A percentile compares a stretch with the other conserved stretches of the same genome.
Evolutionary conservation across 768 basidiomycete genomes (phyloP).

Genomic region (Chalciporus piperatus): DNA sequence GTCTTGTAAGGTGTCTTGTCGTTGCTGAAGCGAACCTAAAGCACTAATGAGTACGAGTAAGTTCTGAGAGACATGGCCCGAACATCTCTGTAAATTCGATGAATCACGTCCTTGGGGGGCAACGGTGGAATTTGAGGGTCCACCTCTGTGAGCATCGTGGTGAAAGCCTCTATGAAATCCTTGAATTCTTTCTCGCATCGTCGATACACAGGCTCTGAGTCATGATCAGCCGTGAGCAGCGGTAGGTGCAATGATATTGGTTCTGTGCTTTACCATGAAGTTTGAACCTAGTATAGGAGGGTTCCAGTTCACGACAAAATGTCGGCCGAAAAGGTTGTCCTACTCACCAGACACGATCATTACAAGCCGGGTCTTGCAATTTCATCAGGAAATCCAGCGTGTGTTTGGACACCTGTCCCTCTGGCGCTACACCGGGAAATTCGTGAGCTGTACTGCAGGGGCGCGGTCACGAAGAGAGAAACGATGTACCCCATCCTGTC

Average conservation of each 20-base stretch:
- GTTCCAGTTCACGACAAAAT: background rate
- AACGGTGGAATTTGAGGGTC: slow-evolving; percentile 85
- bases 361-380: slow-evolving; percentile 70
- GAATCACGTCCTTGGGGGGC: slow-evolving; percentile 88
- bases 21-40: slow-evolving; percentile 82
- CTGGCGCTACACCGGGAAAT: slow-evolving; percentile 51
- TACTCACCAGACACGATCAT: slow-evolving; percentile 79
- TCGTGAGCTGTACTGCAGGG: background rate
- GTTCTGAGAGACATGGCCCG: slow-evolving; percentile 2
- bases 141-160: slow-evolving; percentile 60
- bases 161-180: slow-evolving; percentile 72
- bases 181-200: slow-evolving; percentile 89
- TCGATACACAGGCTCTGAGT: slow-evolving; percentile 26
- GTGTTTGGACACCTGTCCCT: slow-evolving; percentile 84
- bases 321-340: background rate
- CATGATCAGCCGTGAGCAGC: background rate
- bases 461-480: background rate
- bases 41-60: background rate
- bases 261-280: slow-evolving; percentile 52
- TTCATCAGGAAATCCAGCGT: slow-evolving; percentile 74
- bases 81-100: slow-evolving; percentile 92
- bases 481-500: slow-evolving; percentile 63
- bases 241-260: background rate
- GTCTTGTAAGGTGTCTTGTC: slow-evolving; percentile 96
- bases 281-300: slow-evolving; percentile 63